phyloP scores from a whole-genome alignment of 768 basidiomycete species.

The Kondoa subrosea region DNA sequence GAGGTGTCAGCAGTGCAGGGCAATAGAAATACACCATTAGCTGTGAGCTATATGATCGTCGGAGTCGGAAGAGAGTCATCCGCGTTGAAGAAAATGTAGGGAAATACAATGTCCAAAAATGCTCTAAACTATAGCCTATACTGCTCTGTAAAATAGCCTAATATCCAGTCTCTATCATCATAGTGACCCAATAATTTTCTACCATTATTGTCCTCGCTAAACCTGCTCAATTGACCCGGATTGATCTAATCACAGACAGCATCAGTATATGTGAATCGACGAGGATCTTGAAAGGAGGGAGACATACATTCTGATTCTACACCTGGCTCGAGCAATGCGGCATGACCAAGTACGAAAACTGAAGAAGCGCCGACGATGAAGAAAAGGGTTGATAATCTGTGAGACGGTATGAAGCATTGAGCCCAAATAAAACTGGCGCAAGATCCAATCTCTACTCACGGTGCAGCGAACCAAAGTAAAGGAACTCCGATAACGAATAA shows the following conservation, averaged over 20 bases:
- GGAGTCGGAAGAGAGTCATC: too few species aligned
- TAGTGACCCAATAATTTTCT: too few species aligned
- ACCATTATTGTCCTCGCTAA: too few species aligned
- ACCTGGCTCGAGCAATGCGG: constrained; percentile 76
- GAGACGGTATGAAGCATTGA: too few species aligned
- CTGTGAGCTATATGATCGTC: too few species aligned
- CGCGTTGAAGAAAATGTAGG: too few species aligned
- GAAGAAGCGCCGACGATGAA: constrained; percentile 81
- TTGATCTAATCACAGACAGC: neutral
- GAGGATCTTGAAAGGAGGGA: neutral
- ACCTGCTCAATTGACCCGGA: neutral
- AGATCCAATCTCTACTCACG: constrained; percentile 14
- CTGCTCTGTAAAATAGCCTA: too few species aligned
- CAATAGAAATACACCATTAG: too few species aligned
- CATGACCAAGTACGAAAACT: constrained; percentile 69
- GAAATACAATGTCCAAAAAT: too few species aligned
- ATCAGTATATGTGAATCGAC: neutral
- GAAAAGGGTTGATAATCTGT: constrained; percentile 51
- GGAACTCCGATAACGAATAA: constrained; percentile 89
- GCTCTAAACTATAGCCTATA: too few species aligned
- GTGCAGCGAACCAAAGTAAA: constrained; percentile 47
- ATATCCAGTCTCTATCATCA: too few species aligned
- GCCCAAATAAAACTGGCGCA: neutral
- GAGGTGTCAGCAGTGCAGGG: too few species aligned
- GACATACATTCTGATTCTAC: constrained; percentile 61